phyloP scores from a whole-genome alignment of 192 early-diverging fungal species.

The Gaertneriomyces sp. region DNA sequence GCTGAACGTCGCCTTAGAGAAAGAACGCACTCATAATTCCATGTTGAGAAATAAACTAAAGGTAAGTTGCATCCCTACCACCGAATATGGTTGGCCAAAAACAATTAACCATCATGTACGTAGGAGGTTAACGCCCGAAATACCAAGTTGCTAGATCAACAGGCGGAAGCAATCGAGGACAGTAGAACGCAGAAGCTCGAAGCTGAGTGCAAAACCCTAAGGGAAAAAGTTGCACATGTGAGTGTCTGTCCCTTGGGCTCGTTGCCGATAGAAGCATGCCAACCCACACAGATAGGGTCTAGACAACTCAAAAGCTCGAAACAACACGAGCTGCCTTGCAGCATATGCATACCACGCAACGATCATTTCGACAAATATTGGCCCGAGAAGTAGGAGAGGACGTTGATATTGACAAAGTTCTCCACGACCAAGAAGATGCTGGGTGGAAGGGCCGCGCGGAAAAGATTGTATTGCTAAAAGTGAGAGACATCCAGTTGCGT shows the following conservation, averaged over 20 bases:
- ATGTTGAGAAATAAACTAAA: neutral
- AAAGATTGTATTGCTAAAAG: neutral
- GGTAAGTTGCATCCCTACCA: neutral
- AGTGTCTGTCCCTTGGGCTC: no score
- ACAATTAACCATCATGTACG: no score
- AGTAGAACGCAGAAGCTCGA: no score
- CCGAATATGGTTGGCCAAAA: no score
- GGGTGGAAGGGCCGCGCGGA: constrained; percentile 2
- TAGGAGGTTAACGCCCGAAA: no score
- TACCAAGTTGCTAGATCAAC: no score
- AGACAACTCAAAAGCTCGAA: constrained; percentile 4
- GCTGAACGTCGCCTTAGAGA: neutral
- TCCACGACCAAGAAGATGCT: neutral
- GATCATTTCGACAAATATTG: neutral
- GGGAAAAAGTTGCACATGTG: no score
- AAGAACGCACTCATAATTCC: neutral
- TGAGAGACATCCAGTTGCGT: neutral
- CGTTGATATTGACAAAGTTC: neutral
- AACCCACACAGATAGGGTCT: no score
- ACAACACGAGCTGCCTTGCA: neutral
- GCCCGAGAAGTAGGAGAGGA: neutral
- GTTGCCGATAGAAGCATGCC: no score
- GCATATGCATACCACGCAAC: neutral
- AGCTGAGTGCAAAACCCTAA: no score
- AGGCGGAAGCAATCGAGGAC: no score